Percentiles rank a stretch among this genome's conserved stretches.
Conservation (phyloP, 2,329 filamentous ascomycete genomes). For the Xylaria arbuscula region DNA sequence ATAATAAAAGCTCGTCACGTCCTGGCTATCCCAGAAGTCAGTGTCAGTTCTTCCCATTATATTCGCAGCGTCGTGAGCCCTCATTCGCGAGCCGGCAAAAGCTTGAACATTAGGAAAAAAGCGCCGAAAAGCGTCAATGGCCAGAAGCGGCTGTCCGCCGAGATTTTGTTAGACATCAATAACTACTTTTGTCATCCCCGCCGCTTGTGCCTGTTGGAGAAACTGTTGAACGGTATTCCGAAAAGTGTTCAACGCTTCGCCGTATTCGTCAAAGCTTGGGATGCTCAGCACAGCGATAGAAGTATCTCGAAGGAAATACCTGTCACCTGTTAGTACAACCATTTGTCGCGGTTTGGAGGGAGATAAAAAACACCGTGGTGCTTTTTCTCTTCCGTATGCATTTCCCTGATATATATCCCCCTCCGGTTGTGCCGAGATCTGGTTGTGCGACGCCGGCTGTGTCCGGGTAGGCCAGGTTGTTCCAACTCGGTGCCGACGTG, state of each 20-base stretch:
- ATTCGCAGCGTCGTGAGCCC: constrained; percentile 36
- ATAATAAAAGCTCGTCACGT: background rate
- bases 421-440: constrained; percentile 15
- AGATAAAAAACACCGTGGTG: too few species aligned
- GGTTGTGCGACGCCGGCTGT: constrained; percentile 32
- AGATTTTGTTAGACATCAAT: constrained; percentile 44
- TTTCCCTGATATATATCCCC: background rate
- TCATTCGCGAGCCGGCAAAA: constrained; percentile 39
- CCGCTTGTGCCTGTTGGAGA: constrained; percentile 14
- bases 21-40: background rate
- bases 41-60: constrained; percentile 31
- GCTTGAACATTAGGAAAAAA: constrained; percentile 41
- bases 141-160: constrained; percentile 38
- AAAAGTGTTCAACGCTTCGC: constrained; percentile 5
- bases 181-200: constrained; percentile 35
- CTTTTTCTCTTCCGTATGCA: background rate
- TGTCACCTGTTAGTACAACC: too few species aligned
- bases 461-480: constrained; percentile 21
- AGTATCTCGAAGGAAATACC: too few species aligned
- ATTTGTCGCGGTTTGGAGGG: too few species aligned
- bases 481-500: background rate
- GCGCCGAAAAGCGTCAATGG: constrained; percentile 39
- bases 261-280: constrained; percentile 51
- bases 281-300: constrained; percentile 54
- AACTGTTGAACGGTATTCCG: too few species aligned